A percentile compares a stretch with the other conserved stretches of the same genome.
These are phyloP conservation scores for Microbotryum lychnidis-dioicae DNA, from an alignment of 1,284 basidiomycete genomes.

Conservation along the genomic window DNA sequence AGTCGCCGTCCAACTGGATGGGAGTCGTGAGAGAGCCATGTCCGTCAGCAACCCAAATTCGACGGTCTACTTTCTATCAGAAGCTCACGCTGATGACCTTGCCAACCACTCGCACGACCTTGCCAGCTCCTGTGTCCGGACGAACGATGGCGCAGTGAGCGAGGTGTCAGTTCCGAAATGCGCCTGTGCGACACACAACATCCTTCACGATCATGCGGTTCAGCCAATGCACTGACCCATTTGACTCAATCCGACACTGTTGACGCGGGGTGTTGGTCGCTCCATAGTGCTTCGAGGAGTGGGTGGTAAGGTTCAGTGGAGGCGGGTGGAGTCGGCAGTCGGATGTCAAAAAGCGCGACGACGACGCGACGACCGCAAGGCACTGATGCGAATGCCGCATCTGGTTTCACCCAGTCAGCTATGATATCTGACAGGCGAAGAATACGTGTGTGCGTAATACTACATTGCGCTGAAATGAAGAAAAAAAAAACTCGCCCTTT, in stretches of 20 bases:
- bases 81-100: slow-evolving; percentile 56
- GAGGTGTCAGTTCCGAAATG: not conserved
- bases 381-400: no score
- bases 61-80: not conserved
- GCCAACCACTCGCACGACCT: slow-evolving; percentile 61
- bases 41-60: not conserved
- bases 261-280: slow-evolving; percentile 28
- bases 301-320: not conserved
- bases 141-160: not conserved
- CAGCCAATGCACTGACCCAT: not conserved
- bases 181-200: no score
- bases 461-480: no score
- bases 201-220: not conserved
- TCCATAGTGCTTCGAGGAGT: slow-evolving; percentile 16
- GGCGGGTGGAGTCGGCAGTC: no score
- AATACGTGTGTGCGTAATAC: no score
- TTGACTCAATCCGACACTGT: slow-evolving; percentile 3
- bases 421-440: no score
- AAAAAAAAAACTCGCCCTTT: no score
- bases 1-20: slow-evolving; percentile 50
- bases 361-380: no score
- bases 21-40: no score
- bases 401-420: no score
- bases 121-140: slow-evolving; percentile 40
- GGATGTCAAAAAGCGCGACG: no score